Evolutionary conservation across 306 rosid species (phyloP).

Genomic region (Cucurbita ficifolia): DNA sequence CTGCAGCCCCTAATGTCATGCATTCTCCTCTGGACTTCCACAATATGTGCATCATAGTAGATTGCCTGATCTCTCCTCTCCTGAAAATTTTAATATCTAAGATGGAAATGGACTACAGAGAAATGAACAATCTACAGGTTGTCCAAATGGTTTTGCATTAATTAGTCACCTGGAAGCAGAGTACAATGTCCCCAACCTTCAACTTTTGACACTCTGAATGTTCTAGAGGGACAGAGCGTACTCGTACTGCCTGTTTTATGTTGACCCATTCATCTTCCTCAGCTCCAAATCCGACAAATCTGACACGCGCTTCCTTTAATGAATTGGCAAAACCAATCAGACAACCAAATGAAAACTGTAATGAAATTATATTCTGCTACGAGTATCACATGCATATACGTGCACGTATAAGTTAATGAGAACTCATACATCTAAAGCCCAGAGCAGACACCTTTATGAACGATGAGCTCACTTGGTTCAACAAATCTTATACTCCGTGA

Average conservation of each 20-base stretch:
- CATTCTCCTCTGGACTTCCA: constrained; percentile 66
- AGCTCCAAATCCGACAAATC: constrained; percentile 86
- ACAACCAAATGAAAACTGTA: not conserved
- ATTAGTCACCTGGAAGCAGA: constrained; percentile 74
- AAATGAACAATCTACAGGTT: not conserved
- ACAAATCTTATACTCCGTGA: not conserved
- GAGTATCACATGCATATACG: not conserved
- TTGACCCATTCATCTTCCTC: constrained; percentile 91
- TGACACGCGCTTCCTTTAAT: constrained; percentile 89
- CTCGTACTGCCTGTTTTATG: constrained; percentile 49
- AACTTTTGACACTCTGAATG: constrained; percentile 53
- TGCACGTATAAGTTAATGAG: not conserved
- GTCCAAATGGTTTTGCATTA: not conserved
- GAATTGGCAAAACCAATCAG: constrained; percentile 30
- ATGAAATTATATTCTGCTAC: not conserved
- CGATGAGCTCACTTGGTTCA: not conserved
- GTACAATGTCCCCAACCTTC: constrained; percentile 59
- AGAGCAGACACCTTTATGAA: not conserved
- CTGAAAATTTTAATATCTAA: constrained; percentile 18
- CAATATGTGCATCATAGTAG: constrained; percentile 67
- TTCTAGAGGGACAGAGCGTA: constrained; percentile 76
- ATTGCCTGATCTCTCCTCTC: constrained; percentile 82
- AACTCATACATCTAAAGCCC: not conserved
- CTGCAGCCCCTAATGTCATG: constrained; percentile 96
- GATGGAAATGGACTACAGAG: not conserved